These are phyloP conservation scores for Cryptococcus neoformans DNA, from an alignment of 1,284 basidiomycete genomes.

Conservation along the genomic window DNA sequence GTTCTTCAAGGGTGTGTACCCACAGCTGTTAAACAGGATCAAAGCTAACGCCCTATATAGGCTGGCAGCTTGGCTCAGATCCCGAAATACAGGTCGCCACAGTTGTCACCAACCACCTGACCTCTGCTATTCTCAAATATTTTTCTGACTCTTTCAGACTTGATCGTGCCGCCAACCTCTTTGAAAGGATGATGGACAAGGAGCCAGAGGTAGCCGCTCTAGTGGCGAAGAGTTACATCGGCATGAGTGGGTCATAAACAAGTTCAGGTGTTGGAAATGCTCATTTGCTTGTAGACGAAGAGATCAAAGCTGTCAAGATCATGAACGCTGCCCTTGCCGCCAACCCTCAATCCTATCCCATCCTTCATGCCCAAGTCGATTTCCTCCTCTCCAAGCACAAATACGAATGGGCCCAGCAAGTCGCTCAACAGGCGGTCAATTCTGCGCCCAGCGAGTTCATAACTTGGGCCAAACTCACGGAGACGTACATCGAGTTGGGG, in stretches of 20 bases:
- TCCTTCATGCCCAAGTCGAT: conserved; percentile 92
- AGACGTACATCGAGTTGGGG: conserved; percentile 85
- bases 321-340: conserved; percentile 80
- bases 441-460: conserved; percentile 97
- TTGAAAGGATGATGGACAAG: conserved; percentile 79
- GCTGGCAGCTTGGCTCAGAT: conserved; percentile 98
- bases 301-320: conserved; percentile 96
- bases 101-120: conserved; percentile 94
- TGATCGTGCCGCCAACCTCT: conserved; percentile 87
- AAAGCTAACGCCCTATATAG: conserved; percentile 48
- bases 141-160: conserved; percentile 89
- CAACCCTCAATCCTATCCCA: conserved; percentile 87
- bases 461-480: conserved; percentile 97
- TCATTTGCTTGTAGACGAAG: conserved; percentile 67
- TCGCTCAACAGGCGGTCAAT: conserved; percentile 93
- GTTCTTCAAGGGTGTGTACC: conserved; percentile 75
- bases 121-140: conserved; percentile 93
- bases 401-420: conserved; percentile 82
- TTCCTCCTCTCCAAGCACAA: conserved; percentile 79
- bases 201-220: conserved; percentile 90
- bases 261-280: background rate
- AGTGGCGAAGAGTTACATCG: conserved; percentile 86
- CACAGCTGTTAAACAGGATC: background rate
- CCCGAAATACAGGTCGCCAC: conserved; percentile 99
- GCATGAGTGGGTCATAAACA: conserved; percentile 75